Percentiles rank a stretch among this genome's conserved stretches.
Conservation (phyloP, 1,284 basidiomycete species). For the Melampsora larici-populina region DNA sequence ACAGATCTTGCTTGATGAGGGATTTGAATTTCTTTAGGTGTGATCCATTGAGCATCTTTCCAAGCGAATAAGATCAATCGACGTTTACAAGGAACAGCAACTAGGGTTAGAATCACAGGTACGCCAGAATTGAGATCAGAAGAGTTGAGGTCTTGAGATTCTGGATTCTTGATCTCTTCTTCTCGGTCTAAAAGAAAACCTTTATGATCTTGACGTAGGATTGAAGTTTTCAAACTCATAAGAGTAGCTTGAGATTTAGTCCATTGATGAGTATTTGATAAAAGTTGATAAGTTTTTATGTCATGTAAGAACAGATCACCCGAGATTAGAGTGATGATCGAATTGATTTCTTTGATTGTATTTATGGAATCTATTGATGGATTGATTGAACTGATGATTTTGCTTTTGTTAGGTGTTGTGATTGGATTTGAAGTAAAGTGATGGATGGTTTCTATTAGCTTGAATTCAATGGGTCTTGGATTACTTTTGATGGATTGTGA, state of each 20-base stretch:
- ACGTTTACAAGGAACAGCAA: slow-evolving; percentile 80
- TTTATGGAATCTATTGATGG: slow-evolving; percentile 2
- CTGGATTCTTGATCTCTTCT: neutral
- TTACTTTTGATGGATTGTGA: neutral
- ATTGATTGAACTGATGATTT: neutral
- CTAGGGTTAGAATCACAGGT: slow-evolving; percentile 66
- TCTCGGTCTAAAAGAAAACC: neutral
- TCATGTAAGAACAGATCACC: slow-evolving; percentile 23
- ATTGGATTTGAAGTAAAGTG: slow-evolving; percentile 3
- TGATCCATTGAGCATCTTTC: slow-evolving; percentile 72
- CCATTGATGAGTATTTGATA: slow-evolving; percentile 11
- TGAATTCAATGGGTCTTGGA: neutral
- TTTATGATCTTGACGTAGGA: neutral
- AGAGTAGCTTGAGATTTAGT: slow-evolving; percentile 25
- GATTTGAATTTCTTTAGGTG: slow-evolving; percentile 64
- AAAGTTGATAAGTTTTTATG: slow-evolving; percentile 5
- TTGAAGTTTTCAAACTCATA: neutral
- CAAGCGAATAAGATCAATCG: slow-evolving; percentile 81
- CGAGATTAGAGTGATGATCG: neutral
- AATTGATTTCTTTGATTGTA: slow-evolving; percentile 28
- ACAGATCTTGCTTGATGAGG: slow-evolving; percentile 46
- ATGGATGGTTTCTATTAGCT: neutral
- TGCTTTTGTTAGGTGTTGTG: neutral
- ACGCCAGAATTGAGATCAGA: slow-evolving; percentile 53
- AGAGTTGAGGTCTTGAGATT: neutral